These are phyloP conservation scores for Thermothielavioides terrestris DNA, from an alignment of 495 filamentous ascomycete genomes.

Conservation along the genomic window DNA sequence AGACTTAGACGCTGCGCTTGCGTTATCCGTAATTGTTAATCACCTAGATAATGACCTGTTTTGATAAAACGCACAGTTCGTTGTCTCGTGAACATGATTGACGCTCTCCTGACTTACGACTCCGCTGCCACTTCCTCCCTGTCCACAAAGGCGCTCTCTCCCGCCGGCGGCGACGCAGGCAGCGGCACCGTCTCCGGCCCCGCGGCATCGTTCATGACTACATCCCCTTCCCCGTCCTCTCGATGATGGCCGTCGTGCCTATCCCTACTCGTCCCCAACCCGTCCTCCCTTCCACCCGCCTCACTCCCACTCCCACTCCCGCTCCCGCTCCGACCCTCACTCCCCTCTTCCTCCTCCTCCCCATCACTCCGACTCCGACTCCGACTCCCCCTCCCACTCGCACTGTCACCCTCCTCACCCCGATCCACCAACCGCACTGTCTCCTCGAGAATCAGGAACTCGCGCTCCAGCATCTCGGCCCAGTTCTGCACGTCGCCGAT, in stretches of 20 bases:
- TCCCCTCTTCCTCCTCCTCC: slow-evolving; percentile 29
- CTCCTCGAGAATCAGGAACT: slow-evolving; percentile 83
- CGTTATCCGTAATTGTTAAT: too few species aligned
- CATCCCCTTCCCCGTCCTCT: slow-evolving; percentile 11
- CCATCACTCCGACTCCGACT: slow-evolving; percentile 14
- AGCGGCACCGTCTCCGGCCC: slow-evolving; percentile 1
- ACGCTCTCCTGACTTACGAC: too few species aligned
- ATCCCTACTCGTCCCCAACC: neutral
- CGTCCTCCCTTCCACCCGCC: neutral
- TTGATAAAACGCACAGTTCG: too few species aligned
- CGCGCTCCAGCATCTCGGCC: slow-evolving; percentile 92
- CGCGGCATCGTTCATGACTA: slow-evolving; percentile 10
- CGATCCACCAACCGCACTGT: slow-evolving; percentile 58
- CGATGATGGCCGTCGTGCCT: neutral
- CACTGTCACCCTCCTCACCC: slow-evolving; percentile 23
- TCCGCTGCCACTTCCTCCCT: too few species aligned
- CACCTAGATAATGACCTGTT: too few species aligned
- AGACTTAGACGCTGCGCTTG: too few species aligned
- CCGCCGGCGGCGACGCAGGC: slow-evolving; percentile 3
- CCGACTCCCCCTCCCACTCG: slow-evolving; percentile 15
- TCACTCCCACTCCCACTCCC: neutral
- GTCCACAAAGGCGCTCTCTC: neutral
- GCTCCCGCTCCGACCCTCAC: slow-evolving; percentile 21
- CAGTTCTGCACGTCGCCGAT: slow-evolving; percentile 96
- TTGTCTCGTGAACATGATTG: too few species aligned